These are phyloP conservation scores for Plenodomus tracheiphilus DNA, from an alignment of 2,329 filamentous ascomycete species.

Conservation along the genomic window DNA sequence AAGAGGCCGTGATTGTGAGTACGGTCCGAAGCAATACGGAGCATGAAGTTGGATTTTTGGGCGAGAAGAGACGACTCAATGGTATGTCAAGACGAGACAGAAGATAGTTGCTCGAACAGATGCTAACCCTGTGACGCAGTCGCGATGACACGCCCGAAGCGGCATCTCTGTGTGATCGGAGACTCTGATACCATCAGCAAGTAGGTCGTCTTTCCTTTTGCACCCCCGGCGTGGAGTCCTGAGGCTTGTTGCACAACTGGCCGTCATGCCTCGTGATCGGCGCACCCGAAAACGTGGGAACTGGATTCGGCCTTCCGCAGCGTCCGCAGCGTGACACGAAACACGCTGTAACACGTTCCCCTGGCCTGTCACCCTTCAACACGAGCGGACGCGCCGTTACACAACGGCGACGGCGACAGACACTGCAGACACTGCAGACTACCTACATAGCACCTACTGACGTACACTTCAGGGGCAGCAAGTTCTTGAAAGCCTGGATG, in stretches of 20 bases:
- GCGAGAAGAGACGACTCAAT: slow-evolving; percentile 88
- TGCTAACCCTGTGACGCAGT: slow-evolving; percentile 57
- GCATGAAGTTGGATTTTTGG: slow-evolving; percentile 88
- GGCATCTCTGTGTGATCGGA: slow-evolving; percentile 87
- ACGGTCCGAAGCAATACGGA: slow-evolving; percentile 90
- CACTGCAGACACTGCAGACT: neutral
- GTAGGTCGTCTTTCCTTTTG: slow-evolving; percentile 58
- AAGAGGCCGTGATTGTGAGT: slow-evolving; percentile 91
- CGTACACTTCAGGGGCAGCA: slow-evolving; percentile 66
- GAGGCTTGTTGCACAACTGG: slow-evolving; percentile 3
- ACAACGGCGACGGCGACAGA: slow-evolving; percentile 4
- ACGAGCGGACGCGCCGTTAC: slow-evolving; percentile 4
- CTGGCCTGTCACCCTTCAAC: slow-evolving; percentile 5
- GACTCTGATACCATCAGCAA: slow-evolving; percentile 90
- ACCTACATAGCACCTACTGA: slow-evolving; percentile 12
- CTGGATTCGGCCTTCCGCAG: slow-evolving; percentile 9
- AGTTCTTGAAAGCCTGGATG: slow-evolving; percentile 91
- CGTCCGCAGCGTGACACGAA: slow-evolving; percentile 12
- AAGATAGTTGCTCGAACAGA: slow-evolving; percentile 3
- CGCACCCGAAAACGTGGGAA: slow-evolving; percentile 14
- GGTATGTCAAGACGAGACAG: slow-evolving; percentile 58
- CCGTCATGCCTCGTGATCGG: neutral
- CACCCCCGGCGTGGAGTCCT: neutral
- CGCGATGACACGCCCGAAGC: slow-evolving; percentile 92
- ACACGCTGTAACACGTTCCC: slow-evolving; percentile 18